A percentile compares a stretch with the other conserved stretches of the same genome.
These are phyloP conservation scores for Diutina rugosa DNA, from an alignment of 1,139 yeast species.

Conservation along the genomic window DNA sequence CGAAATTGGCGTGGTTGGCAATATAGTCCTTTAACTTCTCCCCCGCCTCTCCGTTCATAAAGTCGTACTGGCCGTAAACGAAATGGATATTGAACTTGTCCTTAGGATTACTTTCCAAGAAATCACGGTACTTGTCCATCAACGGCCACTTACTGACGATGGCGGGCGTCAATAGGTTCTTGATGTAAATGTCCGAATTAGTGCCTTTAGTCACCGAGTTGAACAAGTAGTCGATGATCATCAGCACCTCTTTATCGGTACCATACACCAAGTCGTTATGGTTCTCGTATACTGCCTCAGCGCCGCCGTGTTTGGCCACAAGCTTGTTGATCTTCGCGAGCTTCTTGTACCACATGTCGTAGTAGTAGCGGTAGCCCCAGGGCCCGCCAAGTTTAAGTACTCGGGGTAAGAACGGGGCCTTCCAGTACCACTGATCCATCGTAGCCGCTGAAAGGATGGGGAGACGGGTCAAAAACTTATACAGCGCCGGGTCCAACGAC, in stretches of 20 bases:
- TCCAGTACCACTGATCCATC: conserved; percentile 25
- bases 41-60: conserved; percentile 79
- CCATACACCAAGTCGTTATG: conserved; percentile 25
- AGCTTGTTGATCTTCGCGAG: conserved; percentile 32
- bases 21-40: conserved; percentile 30
- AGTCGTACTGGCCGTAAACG: conserved; percentile 73
- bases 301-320: conserved; percentile 22
- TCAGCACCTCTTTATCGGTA: conserved; percentile 11
- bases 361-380: conserved; percentile 32
- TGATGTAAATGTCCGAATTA: conserved; percentile 53
- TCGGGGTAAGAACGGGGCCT: conserved; percentile 25
- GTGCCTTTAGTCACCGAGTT: conserved; percentile 48
- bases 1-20: conserved; percentile 8
- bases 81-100: conserved; percentile 32
- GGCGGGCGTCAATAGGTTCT: conserved; percentile 56
- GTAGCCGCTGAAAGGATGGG: conserved; percentile 23
- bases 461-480: conserved; percentile 29
- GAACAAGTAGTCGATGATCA: conserved; percentile 40
- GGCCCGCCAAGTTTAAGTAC: conserved; percentile 36
- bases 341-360: conserved; percentile 31
- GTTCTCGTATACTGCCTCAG: conserved; percentile 12
- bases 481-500: conserved; percentile 22
- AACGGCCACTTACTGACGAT: conserved; percentile 72
- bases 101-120: conserved; percentile 3
- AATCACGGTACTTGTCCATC: conserved; percentile 38